phyloP scores from a whole-genome alignment of 75 land plant genomes.

The Sequoia sempervirens region DNA sequence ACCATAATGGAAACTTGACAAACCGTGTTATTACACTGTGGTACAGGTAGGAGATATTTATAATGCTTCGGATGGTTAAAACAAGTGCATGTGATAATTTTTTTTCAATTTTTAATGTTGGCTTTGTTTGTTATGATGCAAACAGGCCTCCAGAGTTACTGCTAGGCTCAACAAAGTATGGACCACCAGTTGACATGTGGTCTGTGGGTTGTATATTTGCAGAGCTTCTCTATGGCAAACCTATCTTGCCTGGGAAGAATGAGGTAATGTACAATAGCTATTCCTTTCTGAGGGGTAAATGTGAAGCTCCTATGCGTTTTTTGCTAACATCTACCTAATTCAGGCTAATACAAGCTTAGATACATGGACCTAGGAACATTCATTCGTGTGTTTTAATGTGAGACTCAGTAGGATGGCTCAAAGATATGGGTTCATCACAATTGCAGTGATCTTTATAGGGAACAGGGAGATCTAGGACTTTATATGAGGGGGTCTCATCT shows the following conservation, averaged over 20 bases:
- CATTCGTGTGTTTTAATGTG: background rate
- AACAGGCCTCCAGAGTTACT: slow-evolving; percentile 90
- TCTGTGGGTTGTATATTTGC: slow-evolving; percentile 98
- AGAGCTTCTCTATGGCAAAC: slow-evolving; percentile 84
- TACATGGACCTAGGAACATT: background rate
- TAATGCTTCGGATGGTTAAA: background rate
- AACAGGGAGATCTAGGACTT: too few species aligned
- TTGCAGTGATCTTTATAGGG: too few species aligned
- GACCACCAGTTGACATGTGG: slow-evolving; percentile 99
- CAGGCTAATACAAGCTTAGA: background rate
- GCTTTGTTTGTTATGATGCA: slow-evolving; percentile 2
- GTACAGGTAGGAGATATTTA: slow-evolving; percentile 66
- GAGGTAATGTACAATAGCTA: slow-evolving; percentile 46
- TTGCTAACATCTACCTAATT: background rate
- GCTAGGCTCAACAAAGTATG: slow-evolving; percentile 85
- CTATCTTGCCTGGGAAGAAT: slow-evolving; percentile 88
- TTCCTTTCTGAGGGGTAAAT: background rate
- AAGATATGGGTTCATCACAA: too few species aligned
- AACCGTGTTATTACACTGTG: slow-evolving; percentile 90
- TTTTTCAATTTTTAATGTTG: background rate
- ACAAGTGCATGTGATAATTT: background rate
- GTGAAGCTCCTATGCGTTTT: background rate
- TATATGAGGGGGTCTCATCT: too few species aligned
- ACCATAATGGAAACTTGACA: slow-evolving; percentile 73
- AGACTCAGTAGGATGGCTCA: background rate